Percentiles rank a stretch among this genome's conserved stretches.
Evolutionary conservation across 768 basidiomycete species (phyloP).

Genomic region (Psilocybe cubensis): DNA sequence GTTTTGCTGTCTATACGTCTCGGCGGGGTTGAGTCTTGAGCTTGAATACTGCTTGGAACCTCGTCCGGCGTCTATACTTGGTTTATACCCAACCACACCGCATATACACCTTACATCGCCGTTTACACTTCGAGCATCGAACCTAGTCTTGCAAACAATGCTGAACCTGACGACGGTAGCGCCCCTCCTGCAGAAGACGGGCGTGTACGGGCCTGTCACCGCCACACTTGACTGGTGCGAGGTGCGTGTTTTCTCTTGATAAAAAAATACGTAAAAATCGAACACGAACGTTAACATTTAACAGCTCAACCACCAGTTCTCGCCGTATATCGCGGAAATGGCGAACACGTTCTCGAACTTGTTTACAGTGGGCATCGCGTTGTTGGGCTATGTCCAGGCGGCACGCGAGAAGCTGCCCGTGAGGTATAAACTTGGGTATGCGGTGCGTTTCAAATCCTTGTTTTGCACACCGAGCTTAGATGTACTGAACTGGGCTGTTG

Average conservation of each 20-base stretch:
- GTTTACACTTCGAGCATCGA: too few species aligned
- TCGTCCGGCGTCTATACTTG: too few species aligned
- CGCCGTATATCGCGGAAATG: constrained; percentile 77
- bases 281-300: background rate
- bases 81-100: too few species aligned
- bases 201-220: constrained; percentile 67
- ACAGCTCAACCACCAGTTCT: constrained; percentile 81
- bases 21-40: too few species aligned
- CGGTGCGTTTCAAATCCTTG: constrained; percentile 35
- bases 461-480: background rate
- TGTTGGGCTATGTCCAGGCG: constrained; percentile 48
- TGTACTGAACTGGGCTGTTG: background rate
- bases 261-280: too few species aligned
- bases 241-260: constrained; percentile 31
- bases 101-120: too few species aligned
- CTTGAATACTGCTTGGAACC: too few species aligned
- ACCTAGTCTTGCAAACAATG: constrained; percentile 19
- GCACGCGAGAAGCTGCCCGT: constrained; percentile 37
- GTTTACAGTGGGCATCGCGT: constrained; percentile 55
- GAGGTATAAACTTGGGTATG: constrained; percentile 46
- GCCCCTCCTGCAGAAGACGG: constrained; percentile 38
- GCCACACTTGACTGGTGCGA: constrained; percentile 80
- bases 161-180: constrained; percentile 38
- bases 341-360: constrained; percentile 77
- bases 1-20: too few species aligned